phyloP scores from a whole-genome alignment of 2,329 filamentous ascomycete genomes.

The Phaeosphaeriaceae sp. region DNA sequence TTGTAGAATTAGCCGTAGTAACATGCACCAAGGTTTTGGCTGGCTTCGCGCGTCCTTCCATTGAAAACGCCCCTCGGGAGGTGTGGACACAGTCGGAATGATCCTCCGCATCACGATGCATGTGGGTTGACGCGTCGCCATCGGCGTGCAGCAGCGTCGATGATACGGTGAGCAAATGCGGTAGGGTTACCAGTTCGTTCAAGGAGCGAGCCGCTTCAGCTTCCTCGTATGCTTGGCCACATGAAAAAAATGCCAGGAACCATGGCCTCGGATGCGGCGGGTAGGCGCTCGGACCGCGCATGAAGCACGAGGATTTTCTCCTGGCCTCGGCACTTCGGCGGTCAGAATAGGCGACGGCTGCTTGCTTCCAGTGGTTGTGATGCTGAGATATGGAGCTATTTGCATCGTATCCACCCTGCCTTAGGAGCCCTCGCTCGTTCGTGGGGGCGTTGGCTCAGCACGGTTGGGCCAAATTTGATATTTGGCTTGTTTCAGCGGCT shows the following conservation, averaged over 20 bases:
- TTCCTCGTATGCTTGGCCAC: slow-evolving; percentile 12
- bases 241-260: slow-evolving; percentile 4
- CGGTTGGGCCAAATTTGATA: background rate
- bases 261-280: slow-evolving; percentile 9
- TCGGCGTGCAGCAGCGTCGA: background rate
- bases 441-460: background rate
- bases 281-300: background rate
- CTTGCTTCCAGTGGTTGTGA: background rate
- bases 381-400: background rate
- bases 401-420: background rate
- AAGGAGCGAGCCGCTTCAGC: background rate
- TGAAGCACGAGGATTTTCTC: slow-evolving; percentile 5
- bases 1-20: background rate
- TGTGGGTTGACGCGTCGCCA: background rate
- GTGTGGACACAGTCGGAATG: background rate
- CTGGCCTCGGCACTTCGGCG: slow-evolving; percentile 7
- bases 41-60: background rate
- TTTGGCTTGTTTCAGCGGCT: background rate
- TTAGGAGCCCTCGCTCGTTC: background rate
- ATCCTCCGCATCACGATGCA: background rate
- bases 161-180: slow-evolving; percentile 2
- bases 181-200: background rate
- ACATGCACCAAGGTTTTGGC: background rate
- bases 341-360: background rate
- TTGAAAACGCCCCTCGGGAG: background rate